These are phyloP conservation scores for Raphanus hybrid DNA, from an alignment of 441 rosid species.

Conservation along the genomic window DNA sequence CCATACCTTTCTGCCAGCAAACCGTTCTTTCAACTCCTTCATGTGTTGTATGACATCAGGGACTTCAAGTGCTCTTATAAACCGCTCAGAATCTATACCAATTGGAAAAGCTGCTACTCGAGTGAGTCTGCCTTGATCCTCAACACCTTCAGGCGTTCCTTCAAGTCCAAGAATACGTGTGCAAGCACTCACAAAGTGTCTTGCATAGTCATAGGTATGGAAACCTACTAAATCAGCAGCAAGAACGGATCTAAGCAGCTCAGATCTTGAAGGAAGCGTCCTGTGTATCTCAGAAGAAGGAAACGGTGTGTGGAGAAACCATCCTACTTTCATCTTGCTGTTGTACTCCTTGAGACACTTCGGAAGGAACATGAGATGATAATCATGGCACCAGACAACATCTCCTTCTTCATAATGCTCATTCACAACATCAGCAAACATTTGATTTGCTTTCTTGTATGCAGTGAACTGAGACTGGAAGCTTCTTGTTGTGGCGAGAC, in stretches of 20 bases:
- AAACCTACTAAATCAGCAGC: conserved; percentile 99
- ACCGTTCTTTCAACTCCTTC: conserved; percentile 85
- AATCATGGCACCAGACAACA: conserved; percentile 99
- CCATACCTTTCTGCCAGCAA: conserved; percentile 83
- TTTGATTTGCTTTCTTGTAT: conserved; percentile 94
- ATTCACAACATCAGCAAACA: conserved; percentile 97
- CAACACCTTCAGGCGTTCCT: conserved; percentile 99
- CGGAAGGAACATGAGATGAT: conserved; percentile 98
- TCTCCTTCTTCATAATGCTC: conserved; percentile 96
- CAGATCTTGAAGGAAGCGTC: conserved; percentile 95
- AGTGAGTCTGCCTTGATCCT: conserved; percentile 95
- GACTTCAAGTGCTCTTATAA: conserved; percentile 78
- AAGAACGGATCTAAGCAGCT: conserved; percentile 93
- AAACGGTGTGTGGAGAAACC: conserved; percentile 99
- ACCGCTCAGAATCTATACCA: conserved; percentile 93
- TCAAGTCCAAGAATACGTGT: conserved; percentile 99
- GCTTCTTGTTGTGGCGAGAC: conserved; percentile 96
- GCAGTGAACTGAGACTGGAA: conserved; percentile 98
- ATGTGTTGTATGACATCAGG: conserved; percentile 73
- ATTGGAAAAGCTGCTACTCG: conserved; percentile 99
- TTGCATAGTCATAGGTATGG: conserved; percentile 98
- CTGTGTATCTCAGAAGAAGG: conserved; percentile 99
- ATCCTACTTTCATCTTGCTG: conserved; percentile 93
- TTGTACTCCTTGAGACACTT: conserved; percentile 87
- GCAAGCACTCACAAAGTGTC: conserved; percentile 99